Evolutionary conservation across 108 stramenopile genomes (phyloP).

Genomic region (Nitzschia sp.): DNA sequence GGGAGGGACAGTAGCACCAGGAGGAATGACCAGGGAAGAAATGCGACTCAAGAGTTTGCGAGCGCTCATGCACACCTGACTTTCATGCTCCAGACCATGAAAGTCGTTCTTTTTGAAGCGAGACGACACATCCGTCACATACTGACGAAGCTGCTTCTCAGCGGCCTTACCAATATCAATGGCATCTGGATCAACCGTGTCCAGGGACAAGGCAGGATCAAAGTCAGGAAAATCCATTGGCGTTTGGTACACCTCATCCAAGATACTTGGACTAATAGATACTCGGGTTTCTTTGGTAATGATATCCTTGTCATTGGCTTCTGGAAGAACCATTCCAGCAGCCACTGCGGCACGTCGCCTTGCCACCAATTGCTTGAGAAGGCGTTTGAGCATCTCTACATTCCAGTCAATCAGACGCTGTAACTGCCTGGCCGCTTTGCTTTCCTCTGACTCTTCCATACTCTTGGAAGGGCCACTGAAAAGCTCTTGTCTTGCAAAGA

Average conservation of each 20-base stretch:
- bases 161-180: neutral
- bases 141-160: conserved; percentile 24
- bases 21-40: neutral
- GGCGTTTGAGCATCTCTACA: conserved; percentile 22
- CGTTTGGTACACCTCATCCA: conserved; percentile 23
- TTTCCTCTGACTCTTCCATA: neutral
- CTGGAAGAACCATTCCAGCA: neutral
- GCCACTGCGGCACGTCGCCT: conserved; percentile 1
- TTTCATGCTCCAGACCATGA: conserved; percentile 45
- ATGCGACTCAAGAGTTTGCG: conserved; percentile 37
- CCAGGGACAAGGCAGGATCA: conserved; percentile 5
- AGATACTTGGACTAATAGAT: neutral
- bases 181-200: conserved; percentile 8
- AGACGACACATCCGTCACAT: conserved; percentile 25
- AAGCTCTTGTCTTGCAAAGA: neutral
- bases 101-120: conserved; percentile 33
- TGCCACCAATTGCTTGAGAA: conserved; percentile 24
- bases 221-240: conserved; percentile 13
- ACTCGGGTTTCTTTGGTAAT: neutral
- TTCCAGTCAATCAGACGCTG: conserved; percentile 37
- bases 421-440: conserved; percentile 2
- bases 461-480: neutral
- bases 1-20: neutral
- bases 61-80: conserved; percentile 43
- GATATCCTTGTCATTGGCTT: no score